Evolutionary conservation across 2,329 filamentous ascomycete species (phyloP).

Genomic region (Sclerotinia borealis): DNA sequence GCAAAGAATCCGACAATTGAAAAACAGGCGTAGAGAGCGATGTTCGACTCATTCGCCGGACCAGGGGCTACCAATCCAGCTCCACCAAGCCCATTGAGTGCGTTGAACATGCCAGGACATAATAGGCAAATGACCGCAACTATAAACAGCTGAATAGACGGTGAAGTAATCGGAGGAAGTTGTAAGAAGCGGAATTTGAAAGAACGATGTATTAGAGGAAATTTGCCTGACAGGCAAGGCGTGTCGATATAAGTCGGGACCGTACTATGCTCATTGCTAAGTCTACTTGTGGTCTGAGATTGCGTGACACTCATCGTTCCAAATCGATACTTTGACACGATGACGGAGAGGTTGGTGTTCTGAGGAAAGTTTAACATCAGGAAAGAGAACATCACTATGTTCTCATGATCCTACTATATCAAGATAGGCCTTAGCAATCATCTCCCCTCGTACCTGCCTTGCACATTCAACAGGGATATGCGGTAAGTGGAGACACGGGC

Average conservation of each 20-base stretch:
- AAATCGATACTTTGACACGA: not conserved
- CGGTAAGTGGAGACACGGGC: not conserved
- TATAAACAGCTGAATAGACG: constrained; percentile 32
- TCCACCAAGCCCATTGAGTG: constrained; percentile 57
- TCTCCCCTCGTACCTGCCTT: not conserved
- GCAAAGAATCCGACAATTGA: constrained; percentile 59
- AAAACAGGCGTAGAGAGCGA: constrained; percentile 42
- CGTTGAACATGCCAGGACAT: constrained; percentile 66
- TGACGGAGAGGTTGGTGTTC: not conserved
- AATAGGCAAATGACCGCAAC: constrained; percentile 63
- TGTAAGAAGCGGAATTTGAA: not conserved
- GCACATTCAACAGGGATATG: not conserved
- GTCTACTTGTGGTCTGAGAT: constrained; percentile 5
- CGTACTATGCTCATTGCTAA: constrained; percentile 3
- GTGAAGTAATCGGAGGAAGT: constrained; percentile 4
- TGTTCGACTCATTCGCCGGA: constrained; percentile 43
- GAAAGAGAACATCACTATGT: constrained; percentile 1
- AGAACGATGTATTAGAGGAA: not conserved
- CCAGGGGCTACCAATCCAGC: constrained; percentile 48
- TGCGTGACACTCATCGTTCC: constrained; percentile 8
- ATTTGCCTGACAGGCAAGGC: not conserved
- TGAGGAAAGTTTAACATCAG: constrained; percentile 4
- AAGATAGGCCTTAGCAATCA: not conserved
- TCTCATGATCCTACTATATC: constrained; percentile 11
- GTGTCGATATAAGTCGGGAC: constrained; percentile 1